Percentiles rank a stretch among this genome's conserved stretches.
Evolutionary conservation across 2,329 filamentous ascomycete species (phyloP).

Genomic region (Lachnellula willkommii): DNA sequence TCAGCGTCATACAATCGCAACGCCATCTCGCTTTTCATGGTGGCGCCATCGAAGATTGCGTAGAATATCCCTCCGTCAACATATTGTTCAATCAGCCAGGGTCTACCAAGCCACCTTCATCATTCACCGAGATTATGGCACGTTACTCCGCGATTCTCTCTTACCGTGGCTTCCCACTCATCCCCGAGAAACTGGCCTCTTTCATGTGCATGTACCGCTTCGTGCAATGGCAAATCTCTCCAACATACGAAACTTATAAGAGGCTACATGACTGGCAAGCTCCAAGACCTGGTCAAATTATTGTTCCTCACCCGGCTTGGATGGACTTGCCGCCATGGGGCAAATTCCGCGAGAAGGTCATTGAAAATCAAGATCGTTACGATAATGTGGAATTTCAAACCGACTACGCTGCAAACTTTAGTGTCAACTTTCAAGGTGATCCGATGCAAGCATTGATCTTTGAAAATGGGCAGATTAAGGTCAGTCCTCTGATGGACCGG

Average conservation of each 20-base stretch:
- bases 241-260: conserved; percentile 21
- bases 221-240: conserved; percentile 29
- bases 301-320: conserved; percentile 28
- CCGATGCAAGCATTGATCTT: conserved; percentile 25
- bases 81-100: conserved; percentile 25
- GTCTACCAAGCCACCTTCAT: conserved; percentile 16
- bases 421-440: conserved; percentile 26
- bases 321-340: conserved; percentile 30
- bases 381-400: conserved; percentile 27
- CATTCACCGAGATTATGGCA: conserved; percentile 25
- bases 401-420: conserved; percentile 24
- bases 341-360: conserved; percentile 25
- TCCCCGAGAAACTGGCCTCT: conserved; percentile 27
- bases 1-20: conserved; percentile 26
- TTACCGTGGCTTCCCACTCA: conserved; percentile 23
- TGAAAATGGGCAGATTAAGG: conserved; percentile 22
- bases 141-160: conserved; percentile 25
- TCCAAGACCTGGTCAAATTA: conserved; percentile 20
- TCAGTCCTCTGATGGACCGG: conserved; percentile 21
- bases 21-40: conserved; percentile 21
- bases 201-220: conserved; percentile 32
- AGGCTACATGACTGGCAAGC: conserved; percentile 27
- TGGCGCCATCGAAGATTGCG: conserved; percentile 15
- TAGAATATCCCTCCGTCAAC: conserved; percentile 27
- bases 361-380: conserved; percentile 25